Conservation (phyloP, 73 alveolate species). For the Paramecium pentaurelia region DNA sequence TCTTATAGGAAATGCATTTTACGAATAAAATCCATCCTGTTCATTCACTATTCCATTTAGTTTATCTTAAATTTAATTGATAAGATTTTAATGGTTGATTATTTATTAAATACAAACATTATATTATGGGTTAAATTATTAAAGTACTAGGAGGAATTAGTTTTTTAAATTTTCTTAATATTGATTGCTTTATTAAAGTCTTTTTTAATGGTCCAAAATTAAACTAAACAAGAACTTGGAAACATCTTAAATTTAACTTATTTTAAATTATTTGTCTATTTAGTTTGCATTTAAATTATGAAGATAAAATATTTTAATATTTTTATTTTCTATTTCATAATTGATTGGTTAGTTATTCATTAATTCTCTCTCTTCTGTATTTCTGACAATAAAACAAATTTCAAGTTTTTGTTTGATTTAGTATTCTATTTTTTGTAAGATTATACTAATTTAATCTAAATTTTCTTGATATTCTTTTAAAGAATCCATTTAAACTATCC, state of each 20-base stretch:
- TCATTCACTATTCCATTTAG: background rate
- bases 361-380: background rate
- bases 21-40: background rate
- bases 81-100: background rate
- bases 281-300: background rate
- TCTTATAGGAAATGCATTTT: background rate
- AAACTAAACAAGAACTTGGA: background rate
- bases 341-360: background rate
- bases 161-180: background rate
- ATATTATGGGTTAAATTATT: no score
- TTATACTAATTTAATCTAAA: background rate
- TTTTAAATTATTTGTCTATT: background rate
- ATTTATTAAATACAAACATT: background rate
- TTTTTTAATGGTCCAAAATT: background rate
- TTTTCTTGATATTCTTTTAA: background rate
- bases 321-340: background rate
- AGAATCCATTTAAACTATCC: background rate
- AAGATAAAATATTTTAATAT: background rate
- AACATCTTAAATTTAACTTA: background rate
- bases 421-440: background rate
- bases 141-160: background rate
- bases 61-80: background rate
- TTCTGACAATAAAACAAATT: background rate
- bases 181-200: background rate
- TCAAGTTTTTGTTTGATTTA: background rate